Evolutionary conservation across 1,284 basidiomycete genomes (phyloP).

Genomic region (Crucibulum cyathiforme): DNA sequence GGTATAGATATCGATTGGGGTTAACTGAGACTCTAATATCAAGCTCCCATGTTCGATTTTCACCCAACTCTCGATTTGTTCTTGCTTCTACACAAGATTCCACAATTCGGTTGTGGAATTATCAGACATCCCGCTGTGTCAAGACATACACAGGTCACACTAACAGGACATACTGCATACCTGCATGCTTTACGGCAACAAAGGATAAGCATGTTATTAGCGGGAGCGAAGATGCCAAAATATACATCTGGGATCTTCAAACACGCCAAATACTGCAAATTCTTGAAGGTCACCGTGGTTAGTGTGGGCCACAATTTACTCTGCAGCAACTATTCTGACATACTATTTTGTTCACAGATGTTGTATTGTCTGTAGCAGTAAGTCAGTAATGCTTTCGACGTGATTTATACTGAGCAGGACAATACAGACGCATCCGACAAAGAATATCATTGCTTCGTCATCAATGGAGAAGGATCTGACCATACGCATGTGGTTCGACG

Average conservation of each 20-base stretch:
- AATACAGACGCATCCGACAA: constrained; percentile 74
- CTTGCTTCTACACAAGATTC: constrained; percentile 92
- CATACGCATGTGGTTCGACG: constrained; percentile 79
- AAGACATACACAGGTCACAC: constrained; percentile 90
- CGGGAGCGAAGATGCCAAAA: constrained; percentile 89
- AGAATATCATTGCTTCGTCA: constrained; percentile 79
- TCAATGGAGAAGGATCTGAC: constrained; percentile 85
- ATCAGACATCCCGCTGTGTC: constrained; percentile 88
- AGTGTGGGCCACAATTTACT: constrained; percentile 12
- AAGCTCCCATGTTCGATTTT: constrained; percentile 87
- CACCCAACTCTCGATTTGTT: constrained; percentile 90
- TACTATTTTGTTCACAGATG: constrained; percentile 53
- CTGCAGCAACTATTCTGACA: not conserved
- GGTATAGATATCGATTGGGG: too few relatives aligned
- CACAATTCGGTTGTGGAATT: constrained; percentile 93
- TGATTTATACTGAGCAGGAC: not conserved
- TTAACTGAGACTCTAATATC: not conserved
- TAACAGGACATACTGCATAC: constrained; percentile 81
- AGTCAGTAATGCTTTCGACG: constrained; percentile 29
- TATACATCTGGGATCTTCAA: constrained; percentile 93
- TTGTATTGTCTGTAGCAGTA: constrained; percentile 77
- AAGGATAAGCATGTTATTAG: constrained; percentile 76
- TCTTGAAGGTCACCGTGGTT: constrained; percentile 83
- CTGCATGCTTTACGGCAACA: constrained; percentile 65
- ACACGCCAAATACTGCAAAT: constrained; percentile 76